phyloP scores from a whole-genome alignment of 2,329 filamentous ascomycete genomes.

The Fusarium penzigii region DNA sequence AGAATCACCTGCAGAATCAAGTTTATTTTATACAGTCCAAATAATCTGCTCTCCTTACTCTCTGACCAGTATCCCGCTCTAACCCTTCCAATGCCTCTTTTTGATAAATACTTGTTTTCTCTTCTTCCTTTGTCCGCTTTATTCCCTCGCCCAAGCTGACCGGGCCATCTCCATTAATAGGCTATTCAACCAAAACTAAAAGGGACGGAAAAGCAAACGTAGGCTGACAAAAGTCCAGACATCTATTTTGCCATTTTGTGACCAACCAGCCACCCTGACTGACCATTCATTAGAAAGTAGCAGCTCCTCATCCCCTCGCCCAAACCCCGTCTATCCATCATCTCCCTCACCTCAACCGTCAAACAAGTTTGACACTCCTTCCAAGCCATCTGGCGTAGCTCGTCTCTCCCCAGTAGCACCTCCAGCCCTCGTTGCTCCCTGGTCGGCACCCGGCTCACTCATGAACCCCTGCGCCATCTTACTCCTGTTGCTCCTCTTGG shows the following conservation, averaged over 20 bases:
- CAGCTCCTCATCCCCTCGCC: no score
- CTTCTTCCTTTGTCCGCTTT: not conserved
- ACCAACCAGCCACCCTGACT: no score
- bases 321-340: not conserved
- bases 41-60: not conserved
- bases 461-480: conserved; percentile 68
- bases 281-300: no score
- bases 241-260: not conserved
- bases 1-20: no score
- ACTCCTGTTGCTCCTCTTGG: conserved; percentile 33
- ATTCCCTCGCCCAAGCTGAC: not conserved
- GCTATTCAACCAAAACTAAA: not conserved
- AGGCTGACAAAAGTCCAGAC: not conserved
- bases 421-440: conserved; percentile 31
- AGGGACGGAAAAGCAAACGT: not conserved
- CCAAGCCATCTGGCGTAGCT: conserved; percentile 51
- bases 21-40: no score
- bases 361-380: conserved; percentile 57
- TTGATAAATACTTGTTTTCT: not conserved
- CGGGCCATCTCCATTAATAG: not conserved
- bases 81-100: not conserved
- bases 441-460: conserved; percentile 47
- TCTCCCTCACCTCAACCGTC: conserved; percentile 23
- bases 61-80: not conserved
- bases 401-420: conserved; percentile 31